phyloP scores from a whole-genome alignment of 2,329 filamentous ascomycete genomes.

The Ophiosphaerella narmari region DNA sequence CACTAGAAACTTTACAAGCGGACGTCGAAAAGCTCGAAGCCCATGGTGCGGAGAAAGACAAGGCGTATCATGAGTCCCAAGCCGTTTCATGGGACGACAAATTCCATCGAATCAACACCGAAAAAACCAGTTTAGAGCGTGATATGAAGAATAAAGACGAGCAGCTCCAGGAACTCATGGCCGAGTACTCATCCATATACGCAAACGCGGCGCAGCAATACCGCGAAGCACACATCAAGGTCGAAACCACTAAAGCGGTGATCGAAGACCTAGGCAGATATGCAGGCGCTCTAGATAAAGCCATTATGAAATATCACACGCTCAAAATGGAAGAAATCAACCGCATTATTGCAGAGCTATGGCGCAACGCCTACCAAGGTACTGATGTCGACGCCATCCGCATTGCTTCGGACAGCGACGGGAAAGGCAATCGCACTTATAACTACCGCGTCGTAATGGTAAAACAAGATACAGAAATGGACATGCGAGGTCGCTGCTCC shows the following conservation, averaged over 20 bases:
- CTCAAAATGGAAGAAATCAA: constrained; percentile 99
- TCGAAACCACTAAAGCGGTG: constrained; percentile 89
- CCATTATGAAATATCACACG: constrained; percentile 95
- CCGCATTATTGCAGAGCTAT: constrained; percentile 90
- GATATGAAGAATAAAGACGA: constrained; percentile 83
- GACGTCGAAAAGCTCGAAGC: constrained; percentile 77
- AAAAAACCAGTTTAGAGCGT: constrained; percentile 75
- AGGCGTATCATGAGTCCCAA: constrained; percentile 73
- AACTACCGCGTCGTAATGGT: constrained; percentile 98
- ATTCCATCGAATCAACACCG: constrained; percentile 71
- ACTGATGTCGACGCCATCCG: constrained; percentile 97
- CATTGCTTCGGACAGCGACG: constrained; percentile 89
- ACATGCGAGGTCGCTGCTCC: constrained; percentile 97
- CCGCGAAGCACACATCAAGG: constrained; percentile 84
- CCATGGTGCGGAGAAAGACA: constrained; percentile 82
- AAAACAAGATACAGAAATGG: constrained; percentile 96
- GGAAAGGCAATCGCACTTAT: constrained; percentile 78
- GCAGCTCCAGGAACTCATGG: constrained; percentile 71
- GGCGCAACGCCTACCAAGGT: constrained; percentile 94
- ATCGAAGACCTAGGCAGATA: constrained; percentile 89
- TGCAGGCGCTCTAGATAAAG: constrained; percentile 82
- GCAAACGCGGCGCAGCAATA: constrained; percentile 79
- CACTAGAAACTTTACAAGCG: constrained; percentile 67
- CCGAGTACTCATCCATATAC: constrained; percentile 86
- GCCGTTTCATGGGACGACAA: constrained; percentile 69